Evolutionary conservation across 1,284 basidiomycete species (phyloP), one percentile per base, ranked within the genome.

Genomic region (Microbotryum lychnidis-dioicae): DNA sequence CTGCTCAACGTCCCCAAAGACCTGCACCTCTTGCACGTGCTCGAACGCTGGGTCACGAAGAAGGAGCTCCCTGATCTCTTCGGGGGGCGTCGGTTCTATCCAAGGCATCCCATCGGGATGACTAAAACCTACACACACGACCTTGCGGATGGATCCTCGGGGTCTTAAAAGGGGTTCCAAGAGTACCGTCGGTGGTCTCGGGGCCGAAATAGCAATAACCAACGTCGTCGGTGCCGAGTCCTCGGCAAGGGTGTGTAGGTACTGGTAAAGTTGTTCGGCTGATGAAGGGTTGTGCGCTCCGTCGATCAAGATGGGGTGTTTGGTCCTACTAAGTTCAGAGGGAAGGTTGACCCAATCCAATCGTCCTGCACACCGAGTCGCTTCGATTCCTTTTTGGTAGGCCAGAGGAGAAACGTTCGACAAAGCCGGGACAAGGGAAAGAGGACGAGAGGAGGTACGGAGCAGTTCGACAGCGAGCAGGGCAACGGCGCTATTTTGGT

Each of bases 231-330:
- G 70, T 61, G 21, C 74, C 61, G 46, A 20, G 1, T 53, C 8
- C 2, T 29, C 73, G 3, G 63, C 65, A 7, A 86, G 75, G 2
- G 77, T 73, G 44, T 82, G 78, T 60, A 97, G 77, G 74, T 92
- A 97, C 6, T 78, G 73, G 1, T 84, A 79, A 9, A 99, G 81
- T 0, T 83, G 83, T 21, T 74, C 67, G 0, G 91, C 82, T 0
- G 91, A 92, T 6, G 88, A 85, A n/a, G 84, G 78, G 72, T 99
- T 99, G 74, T 99, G 96, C 1, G 96, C 94, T 4, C 96, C 96
- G 72, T 99, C 96, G 2, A 87, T 85, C 8, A 98, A 80, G 6
- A 92, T 76, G 6, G 70, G 70, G 25, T 45, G 48, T 33, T 29
- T 25, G 53, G 8, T 50, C 31, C 37, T 50, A 16, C 23, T 14